Base-by-base conservation (phyloP, 331 rosid species). In the Prunus yedoensis region DNA sequence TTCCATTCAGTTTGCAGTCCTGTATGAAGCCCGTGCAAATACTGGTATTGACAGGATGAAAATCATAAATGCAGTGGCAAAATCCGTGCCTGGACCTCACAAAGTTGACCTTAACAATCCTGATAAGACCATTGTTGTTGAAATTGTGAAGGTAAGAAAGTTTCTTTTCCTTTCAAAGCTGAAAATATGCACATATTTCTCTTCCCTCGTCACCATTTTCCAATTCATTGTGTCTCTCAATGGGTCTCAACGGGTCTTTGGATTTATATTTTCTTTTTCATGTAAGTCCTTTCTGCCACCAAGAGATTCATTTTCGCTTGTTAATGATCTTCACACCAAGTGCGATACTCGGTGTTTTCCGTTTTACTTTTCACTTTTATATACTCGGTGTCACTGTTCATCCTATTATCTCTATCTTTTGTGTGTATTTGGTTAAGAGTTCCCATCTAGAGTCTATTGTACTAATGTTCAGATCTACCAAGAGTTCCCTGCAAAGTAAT, bases 21-120 rank as follows among this genome's bases (percentile, higher is more conserved):
- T 90, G 72, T 94, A 92, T 82, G 97, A 88, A 81, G 97, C 99
- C 73, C 97, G 97, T 63, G 92, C 97, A 75, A 94, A 92, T 82
- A 85, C 89, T 43, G 99, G 99, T 18, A 75, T 92, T 82, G 97
- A 94, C 86, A 83, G 96, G 84, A 88, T 89, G 94, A 91, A 93
- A 79, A 94, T 92, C 59, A 94, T 94, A 10, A 78, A 92, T 68
- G 88, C 93, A 10, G 97, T 92, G 63, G 99, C 99, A 27, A 90
- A 90, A 80, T 84, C 97, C 5, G 81, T 94, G 83, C 99, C 96
- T 75, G 88, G 51, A 64, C 97, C 96, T 17, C 97, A 92, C 84
- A 92, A 86, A 84, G 99, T 94, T 83, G 99, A 94, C 85, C 95
- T 92, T 56, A 92, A 60, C 43, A 86, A 87, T 86, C 97, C 97